Base-by-base conservation (phyloP, 2,329 filamentous ascomycete species). In the Penicillium italicum region DNA sequence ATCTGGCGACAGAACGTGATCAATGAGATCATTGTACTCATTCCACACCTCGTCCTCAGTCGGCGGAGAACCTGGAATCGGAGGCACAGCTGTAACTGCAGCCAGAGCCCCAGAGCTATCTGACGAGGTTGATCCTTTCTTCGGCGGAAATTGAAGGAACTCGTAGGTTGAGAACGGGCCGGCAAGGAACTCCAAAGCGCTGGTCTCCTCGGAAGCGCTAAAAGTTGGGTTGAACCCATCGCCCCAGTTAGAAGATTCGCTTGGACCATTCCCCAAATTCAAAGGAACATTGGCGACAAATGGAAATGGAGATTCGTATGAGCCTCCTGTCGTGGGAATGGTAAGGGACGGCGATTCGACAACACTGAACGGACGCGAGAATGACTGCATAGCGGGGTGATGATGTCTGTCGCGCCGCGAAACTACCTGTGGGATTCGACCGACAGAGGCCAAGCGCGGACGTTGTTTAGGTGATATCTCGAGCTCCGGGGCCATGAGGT, bases 31-130 rank as follows among this genome's bases (percentile, higher is more conserved):
- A 62, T 97, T 87, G 68, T 95, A 97, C 73, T 96, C 93, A 49
- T 92, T 87, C 93, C 93, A 97, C 1, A 96, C 82, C 68, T 97
- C 93, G 65, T 97, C 93, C 62, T 95, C 89, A 1, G 78, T 84
- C 4, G 87, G 80, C 0, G 84, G 86, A 4, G 85, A 84, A 42
- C 78, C 79, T 1, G 83, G 79, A 3, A 78, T 76, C 0, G 88
- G 88, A 22, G 89, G 77, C 2, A 90, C 75, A 7, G 89, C 86
- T 16, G 85, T 89, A 4, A 86, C 84, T 6, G 82, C 82, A 12
- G 80, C 79, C 60, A 82, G 85, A 53, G 82, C 85, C 16, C 70
- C 74, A 2, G 88, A 90, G 64, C 84, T 82, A 62, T 78, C 89
- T 0, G 89, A 87, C 18, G 79, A 83, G 5, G 86, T 82, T 0